These are phyloP conservation scores for Exophiala spinifera DNA, from an alignment of 2,329 filamentous ascomycete genomes.

Conservation along the genomic window DNA sequence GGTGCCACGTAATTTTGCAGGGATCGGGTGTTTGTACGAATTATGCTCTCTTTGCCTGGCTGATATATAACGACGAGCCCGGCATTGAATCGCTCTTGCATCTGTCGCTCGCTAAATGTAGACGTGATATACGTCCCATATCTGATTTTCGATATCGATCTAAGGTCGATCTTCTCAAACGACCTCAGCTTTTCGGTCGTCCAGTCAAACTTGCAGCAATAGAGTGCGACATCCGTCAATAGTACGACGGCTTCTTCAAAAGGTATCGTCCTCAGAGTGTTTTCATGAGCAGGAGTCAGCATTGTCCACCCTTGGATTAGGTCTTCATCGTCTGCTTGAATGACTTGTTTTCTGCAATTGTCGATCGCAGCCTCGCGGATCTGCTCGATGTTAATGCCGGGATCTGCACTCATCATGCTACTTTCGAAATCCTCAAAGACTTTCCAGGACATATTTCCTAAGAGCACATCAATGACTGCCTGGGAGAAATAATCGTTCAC, in stretches of 20 bases:
- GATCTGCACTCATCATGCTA: conserved; percentile 89
- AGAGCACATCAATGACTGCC: conserved; percentile 87
- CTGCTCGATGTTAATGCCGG: conserved; percentile 78
- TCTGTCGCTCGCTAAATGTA: conserved; percentile 72
- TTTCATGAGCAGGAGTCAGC: conserved; percentile 68
- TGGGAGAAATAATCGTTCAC: conserved; percentile 98
- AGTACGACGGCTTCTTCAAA: conserved; percentile 88
- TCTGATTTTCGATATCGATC: conserved; percentile 68
- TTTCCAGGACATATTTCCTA: conserved; percentile 78
- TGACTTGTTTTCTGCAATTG: conserved; percentile 78
- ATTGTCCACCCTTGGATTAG: conserved; percentile 88
- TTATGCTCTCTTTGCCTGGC: conserved; percentile 66
- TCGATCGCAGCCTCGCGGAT: conserved; percentile 88
- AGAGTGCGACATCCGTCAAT: conserved; percentile 78
- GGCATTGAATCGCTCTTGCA: conserved; percentile 75
- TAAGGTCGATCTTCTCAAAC: conserved; percentile 80
- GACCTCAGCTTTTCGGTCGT: conserved; percentile 88
- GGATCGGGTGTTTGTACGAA: conserved; percentile 81
- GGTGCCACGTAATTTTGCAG: conserved; percentile 58
- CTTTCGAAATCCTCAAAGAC: conserved; percentile 94
- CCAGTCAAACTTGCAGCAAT: conserved; percentile 92
- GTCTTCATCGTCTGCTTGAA: conserved; percentile 79
- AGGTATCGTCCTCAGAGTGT: conserved; percentile 66
- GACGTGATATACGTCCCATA: conserved; percentile 88
- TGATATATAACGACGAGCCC: conserved; percentile 79